Evolutionary conservation across 345 rosid genomes (phyloP).

Genomic region (Boechera divaricarpa): DNA sequence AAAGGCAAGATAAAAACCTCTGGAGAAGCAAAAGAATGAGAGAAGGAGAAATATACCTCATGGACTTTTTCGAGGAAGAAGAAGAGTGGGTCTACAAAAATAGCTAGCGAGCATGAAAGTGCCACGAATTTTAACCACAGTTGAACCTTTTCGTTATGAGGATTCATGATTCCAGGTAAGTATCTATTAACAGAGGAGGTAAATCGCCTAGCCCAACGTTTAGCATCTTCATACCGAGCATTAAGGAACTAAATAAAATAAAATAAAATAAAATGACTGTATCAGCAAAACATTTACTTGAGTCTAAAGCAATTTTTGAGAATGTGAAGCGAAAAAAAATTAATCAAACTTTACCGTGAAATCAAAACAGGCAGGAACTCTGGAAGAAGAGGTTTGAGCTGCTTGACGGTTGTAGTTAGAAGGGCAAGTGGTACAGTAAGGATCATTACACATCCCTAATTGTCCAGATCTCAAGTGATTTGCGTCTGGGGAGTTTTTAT

Average conservation of each 20-base stretch:
- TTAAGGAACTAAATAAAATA: constrained; percentile 58
- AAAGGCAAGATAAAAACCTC: neutral
- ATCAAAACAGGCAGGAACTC: constrained; percentile 41
- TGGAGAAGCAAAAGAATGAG: neutral
- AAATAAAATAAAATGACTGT: neutral
- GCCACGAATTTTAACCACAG: constrained; percentile 72
- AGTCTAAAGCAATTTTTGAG: neutral
- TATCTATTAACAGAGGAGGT: constrained; percentile 42
- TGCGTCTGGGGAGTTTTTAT: constrained; percentile 51
- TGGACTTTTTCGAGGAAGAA: constrained; percentile 65
- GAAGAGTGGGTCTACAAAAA: constrained; percentile 82
- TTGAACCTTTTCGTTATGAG: constrained; percentile 69
- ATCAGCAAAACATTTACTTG: constrained; percentile 8
- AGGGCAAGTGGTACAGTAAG: constrained; percentile 92
- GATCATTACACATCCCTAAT: constrained; percentile 84
- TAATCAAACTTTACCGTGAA: constrained; percentile 41
- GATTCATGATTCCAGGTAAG: constrained; percentile 78
- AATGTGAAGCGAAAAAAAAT: neutral
- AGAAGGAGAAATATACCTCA: constrained; percentile 48
- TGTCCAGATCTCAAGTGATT: constrained; percentile 81
- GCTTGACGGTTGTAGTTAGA: constrained; percentile 55
- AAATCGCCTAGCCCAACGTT: constrained; percentile 74
- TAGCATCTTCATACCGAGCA: constrained; percentile 74
- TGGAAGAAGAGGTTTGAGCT: constrained; percentile 45
- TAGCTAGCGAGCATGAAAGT: constrained; percentile 70